Evolutionary conservation across 2,329 filamentous ascomycete genomes (phyloP).

Genomic region (Simplicillium sp.): DNA sequence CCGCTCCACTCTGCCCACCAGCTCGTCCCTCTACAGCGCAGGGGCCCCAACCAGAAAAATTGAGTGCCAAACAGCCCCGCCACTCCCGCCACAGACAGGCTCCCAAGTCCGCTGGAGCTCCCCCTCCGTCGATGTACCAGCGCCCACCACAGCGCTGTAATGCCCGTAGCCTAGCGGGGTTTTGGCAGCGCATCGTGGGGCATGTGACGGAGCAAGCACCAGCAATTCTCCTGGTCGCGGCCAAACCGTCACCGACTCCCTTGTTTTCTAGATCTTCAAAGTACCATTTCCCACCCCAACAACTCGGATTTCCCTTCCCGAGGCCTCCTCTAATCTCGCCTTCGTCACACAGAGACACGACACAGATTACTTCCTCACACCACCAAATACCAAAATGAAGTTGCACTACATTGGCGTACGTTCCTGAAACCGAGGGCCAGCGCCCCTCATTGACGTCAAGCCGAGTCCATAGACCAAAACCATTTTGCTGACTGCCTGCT

Average conservation of each 20-base stretch:
- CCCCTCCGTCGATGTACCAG: neutral
- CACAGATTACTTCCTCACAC: neutral
- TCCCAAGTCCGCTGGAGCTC: neutral
- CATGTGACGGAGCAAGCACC: neutral
- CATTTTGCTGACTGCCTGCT: conserved; percentile 2
- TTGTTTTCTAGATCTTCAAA: neutral
- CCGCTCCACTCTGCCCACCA: neutral
- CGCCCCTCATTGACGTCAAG: conserved; percentile 13
- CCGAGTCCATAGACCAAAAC: conserved; percentile 11
- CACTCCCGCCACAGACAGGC: conserved; percentile 1
- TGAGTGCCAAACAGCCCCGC: neutral
- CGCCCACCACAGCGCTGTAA: neutral
- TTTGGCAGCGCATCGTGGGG: neutral
- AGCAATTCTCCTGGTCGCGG: neutral
- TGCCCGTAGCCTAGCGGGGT: neutral
- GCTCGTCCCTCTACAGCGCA: too few species aligned
- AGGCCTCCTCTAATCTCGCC: neutral
- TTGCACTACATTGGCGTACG: conserved; percentile 79
- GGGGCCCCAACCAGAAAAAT: too few species aligned
- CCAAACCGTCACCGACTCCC: neutral
- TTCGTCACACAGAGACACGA: neutral
- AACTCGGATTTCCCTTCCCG: neutral
- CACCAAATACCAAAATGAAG: conserved; percentile 54
- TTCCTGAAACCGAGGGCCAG: conserved; percentile 8
- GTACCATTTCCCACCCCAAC: neutral